Conservation (phyloP, 1,284 basidiomycete species). For the Moesziomyces sp. region DNA sequence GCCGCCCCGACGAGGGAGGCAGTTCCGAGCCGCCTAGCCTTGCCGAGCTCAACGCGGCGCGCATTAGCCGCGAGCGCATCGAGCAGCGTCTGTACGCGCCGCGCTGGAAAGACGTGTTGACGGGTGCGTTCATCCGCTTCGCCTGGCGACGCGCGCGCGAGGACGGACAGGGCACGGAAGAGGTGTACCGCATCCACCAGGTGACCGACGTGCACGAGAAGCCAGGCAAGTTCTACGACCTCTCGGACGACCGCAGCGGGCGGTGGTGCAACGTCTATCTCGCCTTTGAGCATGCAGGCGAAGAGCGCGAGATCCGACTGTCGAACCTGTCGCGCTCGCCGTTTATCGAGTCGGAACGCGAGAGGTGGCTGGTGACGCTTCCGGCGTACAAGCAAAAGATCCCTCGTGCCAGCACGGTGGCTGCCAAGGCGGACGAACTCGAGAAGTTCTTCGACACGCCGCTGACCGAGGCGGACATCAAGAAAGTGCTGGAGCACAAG, state of each 20-base stretch:
- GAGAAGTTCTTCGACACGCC: constrained; percentile 49
- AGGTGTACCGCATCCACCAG: constrained; percentile 85
- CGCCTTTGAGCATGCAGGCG: constrained; percentile 42
- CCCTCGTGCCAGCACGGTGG: constrained; percentile 31
- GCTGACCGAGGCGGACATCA: constrained; percentile 57
- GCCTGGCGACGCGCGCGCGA: constrained; percentile 69
- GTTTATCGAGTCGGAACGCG: constrained; percentile 52
- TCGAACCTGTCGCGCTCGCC: constrained; percentile 35
- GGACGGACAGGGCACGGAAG: constrained; percentile 71
- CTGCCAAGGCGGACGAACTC: constrained; percentile 47
- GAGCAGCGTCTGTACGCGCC: constrained; percentile 77
- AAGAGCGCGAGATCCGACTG: constrained; percentile 46
- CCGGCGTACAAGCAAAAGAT: constrained; percentile 13
- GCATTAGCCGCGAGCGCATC: constrained; percentile 76
- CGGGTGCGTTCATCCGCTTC: constrained; percentile 72
- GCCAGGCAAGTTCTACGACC: constrained; percentile 76
- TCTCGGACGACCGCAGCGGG: constrained; percentile 71
- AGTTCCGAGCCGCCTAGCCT: constrained; percentile 71
- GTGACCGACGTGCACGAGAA: constrained; percentile 74
- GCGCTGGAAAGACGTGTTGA: constrained; percentile 81
- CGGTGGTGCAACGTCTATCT: constrained; percentile 58
- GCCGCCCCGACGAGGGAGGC: constrained; percentile 70
- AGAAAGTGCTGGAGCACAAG: constrained; percentile 49
- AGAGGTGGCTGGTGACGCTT: constrained; percentile 47
- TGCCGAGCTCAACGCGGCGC: constrained; percentile 73